Percentiles rank a stretch among this genome's conserved stretches.
These are phyloP conservation scores for Diaporthe humulicola DNA, from an alignment of 2,329 filamentous ascomycete species.

Conservation along the genomic window DNA sequence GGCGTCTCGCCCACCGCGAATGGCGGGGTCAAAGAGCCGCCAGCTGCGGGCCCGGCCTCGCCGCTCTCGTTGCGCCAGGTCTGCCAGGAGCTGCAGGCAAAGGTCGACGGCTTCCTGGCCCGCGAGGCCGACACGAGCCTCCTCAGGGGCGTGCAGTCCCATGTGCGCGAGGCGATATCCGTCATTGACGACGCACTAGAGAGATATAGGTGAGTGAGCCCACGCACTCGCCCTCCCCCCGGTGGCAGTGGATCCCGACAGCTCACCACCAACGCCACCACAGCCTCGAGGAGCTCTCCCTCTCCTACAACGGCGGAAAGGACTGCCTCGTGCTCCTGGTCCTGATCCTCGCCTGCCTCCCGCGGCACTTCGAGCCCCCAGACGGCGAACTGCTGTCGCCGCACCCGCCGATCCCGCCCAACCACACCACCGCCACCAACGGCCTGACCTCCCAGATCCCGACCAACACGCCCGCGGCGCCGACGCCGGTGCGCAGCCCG, in stretches of 20 bases:
- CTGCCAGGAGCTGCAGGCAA: conserved; percentile 67
- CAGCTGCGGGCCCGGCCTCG: conserved; percentile 3
- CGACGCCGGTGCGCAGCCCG: conserved; percentile 36
- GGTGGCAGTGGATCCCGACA: background rate
- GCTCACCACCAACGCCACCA: background rate
- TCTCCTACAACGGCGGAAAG: conserved; percentile 98
- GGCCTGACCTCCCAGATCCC: conserved; percentile 32
- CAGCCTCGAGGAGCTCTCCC: conserved; percentile 82
- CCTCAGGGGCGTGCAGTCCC: conserved; percentile 76
- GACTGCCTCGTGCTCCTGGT: conserved; percentile 95
- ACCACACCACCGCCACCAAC: conserved; percentile 10
- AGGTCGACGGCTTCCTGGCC: conserved; percentile 76
- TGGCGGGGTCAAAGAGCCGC: conserved; percentile 22
- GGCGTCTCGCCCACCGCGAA: conserved; percentile 30
- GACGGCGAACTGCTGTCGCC: conserved; percentile 41
- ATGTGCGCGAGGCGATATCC: conserved; percentile 78
- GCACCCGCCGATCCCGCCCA: conserved; percentile 44
- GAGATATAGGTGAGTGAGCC: conserved; percentile 75
- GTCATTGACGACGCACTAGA: conserved; percentile 82
- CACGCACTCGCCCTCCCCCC: background rate
- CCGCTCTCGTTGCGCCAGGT: conserved; percentile 46
- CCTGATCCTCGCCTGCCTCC: conserved; percentile 80
- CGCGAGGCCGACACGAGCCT: conserved; percentile 65
- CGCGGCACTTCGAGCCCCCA: conserved; percentile 50
- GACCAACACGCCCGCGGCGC: conserved; percentile 37